A percentile compares a stretch with the other conserved stretches of the same genome.
Evolutionary conservation across 192 early-diverging fungal genomes (phyloP).

Genomic region (Coemansia sp.): DNA sequence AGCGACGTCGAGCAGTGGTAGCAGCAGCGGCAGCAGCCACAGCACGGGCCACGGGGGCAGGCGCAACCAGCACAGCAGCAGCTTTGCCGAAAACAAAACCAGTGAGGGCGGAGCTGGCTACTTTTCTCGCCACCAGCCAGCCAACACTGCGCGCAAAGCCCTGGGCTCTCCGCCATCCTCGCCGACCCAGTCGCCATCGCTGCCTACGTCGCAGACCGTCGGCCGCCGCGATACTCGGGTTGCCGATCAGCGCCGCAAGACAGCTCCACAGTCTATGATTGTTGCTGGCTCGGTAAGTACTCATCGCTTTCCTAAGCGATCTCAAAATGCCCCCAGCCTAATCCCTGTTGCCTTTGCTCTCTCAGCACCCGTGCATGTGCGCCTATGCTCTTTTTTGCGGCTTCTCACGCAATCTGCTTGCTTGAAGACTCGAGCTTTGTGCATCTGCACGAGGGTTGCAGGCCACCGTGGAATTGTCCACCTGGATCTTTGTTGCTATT

Average conservation of each 20-base stretch:
- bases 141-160: constrained; percentile 5
- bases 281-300: constrained; percentile 31
- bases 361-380: neutral
- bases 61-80: neutral
- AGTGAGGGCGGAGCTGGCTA: neutral
- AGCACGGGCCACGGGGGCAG: neutral
- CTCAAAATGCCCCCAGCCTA: neutral
- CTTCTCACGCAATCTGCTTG: neutral
- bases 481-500: neutral
- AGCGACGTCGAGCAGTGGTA: constrained; percentile 11
- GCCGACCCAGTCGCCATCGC: neutral
- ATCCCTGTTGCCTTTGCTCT: neutral
- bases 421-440: neutral
- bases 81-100: constrained; percentile 9
- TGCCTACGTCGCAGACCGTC: neutral
- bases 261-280: constrained; percentile 40
- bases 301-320: neutral
- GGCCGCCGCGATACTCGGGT: constrained; percentile 12
- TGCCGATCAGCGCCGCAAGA: constrained; percentile 35
- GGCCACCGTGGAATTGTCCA: neutral
- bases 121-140: constrained; percentile 20
- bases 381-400: neutral
- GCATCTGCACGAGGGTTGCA: neutral
- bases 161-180: constrained; percentile 1
- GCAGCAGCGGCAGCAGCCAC: constrained; percentile 5